Evolutionary conservation across 1,139 yeast genomes (phyloP), one percentile per base, ranked within the genome.

Genomic region (Arxiozyma slooffiae): DNA sequence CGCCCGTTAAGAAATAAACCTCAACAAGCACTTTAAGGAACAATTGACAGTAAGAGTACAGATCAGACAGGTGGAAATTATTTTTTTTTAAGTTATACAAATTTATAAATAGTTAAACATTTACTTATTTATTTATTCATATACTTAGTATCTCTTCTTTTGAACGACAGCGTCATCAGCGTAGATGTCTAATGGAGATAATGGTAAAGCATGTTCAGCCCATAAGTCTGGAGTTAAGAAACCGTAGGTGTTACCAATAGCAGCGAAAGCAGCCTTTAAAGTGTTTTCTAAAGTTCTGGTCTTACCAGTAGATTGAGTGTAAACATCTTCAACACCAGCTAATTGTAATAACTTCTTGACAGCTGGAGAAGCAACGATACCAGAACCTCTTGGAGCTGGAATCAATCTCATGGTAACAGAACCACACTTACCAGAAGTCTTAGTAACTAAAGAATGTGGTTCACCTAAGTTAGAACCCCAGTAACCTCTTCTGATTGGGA

Each of bases 331-430:
- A 75, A 92, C 86, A 87, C 99, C 99, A 72, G 97, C 98, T 75
- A 92, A 86, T 81, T 90, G 96, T 80, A 94, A 80, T 78, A 92
- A 83, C 80, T 89, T 89, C 86, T 89, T 92, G 75, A 92, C 97
- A 67, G 96, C 96, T 75, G 98, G 98, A 67, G 98, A 94, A 72
- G 99, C 99, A 68, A 92, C 97, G 73, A 92, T 88, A 85, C 97
- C 97, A 75, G 96, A 89, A 90, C 99, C 99, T 84, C 99, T 94
- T 83, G 99, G 98, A 67, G 99, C 99, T 76, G 99, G 99, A 72
- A 92, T 90, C 74, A 92, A 85, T 86, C 97, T 90, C 67, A 89
- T 96, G 60, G 84, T 75, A 71, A 92, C 97, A 76, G 97, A 90
- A 82, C 97, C 97, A 82, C 97, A 90, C 88, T 89, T 90, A 82